phyloP scores from a whole-genome alignment of 73 alveolate species.

The Tetrahymena malaccensis region DNA sequence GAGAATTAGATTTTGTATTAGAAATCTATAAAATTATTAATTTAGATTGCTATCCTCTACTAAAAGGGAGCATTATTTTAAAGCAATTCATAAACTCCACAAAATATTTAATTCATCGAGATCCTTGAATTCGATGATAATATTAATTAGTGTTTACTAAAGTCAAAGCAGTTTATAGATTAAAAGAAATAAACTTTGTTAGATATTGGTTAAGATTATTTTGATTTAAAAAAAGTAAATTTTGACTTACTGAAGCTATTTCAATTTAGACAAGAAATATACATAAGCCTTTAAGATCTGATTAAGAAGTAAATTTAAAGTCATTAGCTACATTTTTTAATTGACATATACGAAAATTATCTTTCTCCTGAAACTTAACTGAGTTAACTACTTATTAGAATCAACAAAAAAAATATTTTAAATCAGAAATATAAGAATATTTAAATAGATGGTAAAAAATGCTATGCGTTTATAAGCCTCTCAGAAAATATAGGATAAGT shows the following conservation, averaged over 20 bases:
- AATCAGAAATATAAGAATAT: not conserved
- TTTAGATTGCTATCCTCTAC: not conserved
- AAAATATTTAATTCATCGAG: not conserved
- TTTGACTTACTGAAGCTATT: not conserved
- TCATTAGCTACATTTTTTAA: not conserved
- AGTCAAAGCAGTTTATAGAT: not conserved
- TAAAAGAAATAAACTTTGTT: not conserved
- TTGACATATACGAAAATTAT: not conserved
- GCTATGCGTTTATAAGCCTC: not conserved
- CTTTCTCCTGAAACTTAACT: not conserved
- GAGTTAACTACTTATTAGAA: not conserved
- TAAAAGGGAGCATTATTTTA: not conserved
- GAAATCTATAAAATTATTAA: not conserved
- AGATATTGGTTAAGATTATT: not conserved
- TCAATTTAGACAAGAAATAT: not conserved
- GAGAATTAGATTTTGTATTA: not conserved
- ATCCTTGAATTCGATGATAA: not conserved
- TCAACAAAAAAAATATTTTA: not conserved
- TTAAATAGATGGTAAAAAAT: not conserved
- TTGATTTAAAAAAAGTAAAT: not conserved
- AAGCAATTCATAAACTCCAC: not conserved
- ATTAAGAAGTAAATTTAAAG: not conserved
- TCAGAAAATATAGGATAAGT: not conserved
- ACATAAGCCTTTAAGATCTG: not conserved
- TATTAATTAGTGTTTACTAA: not conserved